A percentile compares a stretch with the other conserved stretches of the same genome.
Conservation (phyloP, 345 rosid genomes). For the Pugionium cornutum region DNA sequence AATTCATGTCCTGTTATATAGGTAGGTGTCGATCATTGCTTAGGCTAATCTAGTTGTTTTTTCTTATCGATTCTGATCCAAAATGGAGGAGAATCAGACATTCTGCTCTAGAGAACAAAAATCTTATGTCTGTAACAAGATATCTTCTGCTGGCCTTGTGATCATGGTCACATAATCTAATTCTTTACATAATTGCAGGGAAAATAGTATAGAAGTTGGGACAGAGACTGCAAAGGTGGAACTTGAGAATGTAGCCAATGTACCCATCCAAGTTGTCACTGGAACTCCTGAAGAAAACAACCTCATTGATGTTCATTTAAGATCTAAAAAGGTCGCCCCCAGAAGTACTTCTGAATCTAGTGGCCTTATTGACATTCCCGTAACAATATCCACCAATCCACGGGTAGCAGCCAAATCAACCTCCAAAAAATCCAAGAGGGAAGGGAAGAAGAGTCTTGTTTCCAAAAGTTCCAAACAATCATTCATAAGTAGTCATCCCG, state of each 20-base stretch:
- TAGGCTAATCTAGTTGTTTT: neutral
- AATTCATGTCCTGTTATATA: neutral
- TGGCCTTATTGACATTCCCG: constrained; percentile 34
- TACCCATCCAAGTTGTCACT: constrained; percentile 33
- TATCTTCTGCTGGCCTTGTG: neutral
- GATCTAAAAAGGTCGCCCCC: constrained; percentile 24
- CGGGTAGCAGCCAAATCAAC: constrained; percentile 33
- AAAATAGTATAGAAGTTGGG: constrained; percentile 46
- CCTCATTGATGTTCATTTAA: constrained; percentile 18
- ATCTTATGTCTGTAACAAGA: neutral
- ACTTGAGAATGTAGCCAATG: constrained; percentile 41
- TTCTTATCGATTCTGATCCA: neutral
- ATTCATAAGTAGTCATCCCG: constrained; percentile 10
- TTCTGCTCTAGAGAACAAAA: neutral
- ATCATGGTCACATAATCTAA: constrained; percentile 9
- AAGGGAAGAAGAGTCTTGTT: constrained; percentile 35
- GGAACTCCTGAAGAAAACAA: constrained; percentile 21
- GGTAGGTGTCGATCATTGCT: neutral
- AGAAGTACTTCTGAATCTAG: constrained; percentile 27
- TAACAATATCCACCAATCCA: constrained; percentile 36
- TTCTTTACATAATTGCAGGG: constrained; percentile 47
- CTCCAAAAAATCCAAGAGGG: constrained; percentile 28
- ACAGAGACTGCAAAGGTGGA: constrained; percentile 38
- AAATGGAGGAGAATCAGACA: constrained; percentile 1
- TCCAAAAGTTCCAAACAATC: constrained; percentile 28